These are phyloP conservation scores for Aspergillus unguis DNA, from an alignment of 2,329 filamentous ascomycete genomes.

Conservation along the genomic window DNA sequence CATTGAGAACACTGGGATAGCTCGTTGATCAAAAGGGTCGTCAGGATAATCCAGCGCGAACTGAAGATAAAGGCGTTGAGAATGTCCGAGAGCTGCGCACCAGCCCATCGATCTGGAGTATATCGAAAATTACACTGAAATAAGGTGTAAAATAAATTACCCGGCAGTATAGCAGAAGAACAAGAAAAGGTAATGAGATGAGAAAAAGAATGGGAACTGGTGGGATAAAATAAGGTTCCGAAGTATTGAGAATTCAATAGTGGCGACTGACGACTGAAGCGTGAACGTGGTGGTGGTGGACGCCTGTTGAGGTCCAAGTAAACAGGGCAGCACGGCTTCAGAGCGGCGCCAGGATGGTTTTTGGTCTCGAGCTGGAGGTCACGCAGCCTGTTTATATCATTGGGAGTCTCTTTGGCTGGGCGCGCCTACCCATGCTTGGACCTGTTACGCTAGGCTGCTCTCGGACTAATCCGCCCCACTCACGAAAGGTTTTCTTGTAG, in stretches of 20 bases:
- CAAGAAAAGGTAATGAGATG: neutral
- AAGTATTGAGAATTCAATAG: neutral
- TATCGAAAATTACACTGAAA: conserved; percentile 13
- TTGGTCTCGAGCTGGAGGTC: conserved; percentile 31
- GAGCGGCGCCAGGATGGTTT: conserved; percentile 7
- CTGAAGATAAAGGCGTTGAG: conserved; percentile 11
- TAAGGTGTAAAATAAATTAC: conserved; percentile 13
- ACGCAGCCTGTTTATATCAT: conserved; percentile 49
- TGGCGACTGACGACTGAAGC: neutral
- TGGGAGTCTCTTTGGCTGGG: conserved; percentile 37
- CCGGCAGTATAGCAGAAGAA: conserved; percentile 11
- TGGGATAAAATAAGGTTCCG: conserved; percentile 7
- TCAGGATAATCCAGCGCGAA: conserved; percentile 8
- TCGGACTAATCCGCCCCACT: conserved; percentile 26
- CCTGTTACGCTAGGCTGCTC: conserved; percentile 29
- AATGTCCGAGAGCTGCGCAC: conserved; percentile 3
- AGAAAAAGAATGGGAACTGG: conserved; percentile 9
- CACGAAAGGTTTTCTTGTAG: conserved; percentile 26
- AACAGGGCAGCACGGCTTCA: conserved; percentile 7
- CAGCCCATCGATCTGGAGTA: conserved; percentile 11
- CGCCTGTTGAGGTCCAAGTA: conserved; percentile 7
- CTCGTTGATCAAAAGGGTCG: neutral
- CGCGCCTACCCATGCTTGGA: conserved; percentile 43
- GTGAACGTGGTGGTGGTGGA: neutral
- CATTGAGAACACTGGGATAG: conserved; percentile 13